These are phyloP conservation scores for Lachnellula hyalina DNA, from an alignment of 2,329 filamentous ascomycete species.

Conservation along the genomic window DNA sequence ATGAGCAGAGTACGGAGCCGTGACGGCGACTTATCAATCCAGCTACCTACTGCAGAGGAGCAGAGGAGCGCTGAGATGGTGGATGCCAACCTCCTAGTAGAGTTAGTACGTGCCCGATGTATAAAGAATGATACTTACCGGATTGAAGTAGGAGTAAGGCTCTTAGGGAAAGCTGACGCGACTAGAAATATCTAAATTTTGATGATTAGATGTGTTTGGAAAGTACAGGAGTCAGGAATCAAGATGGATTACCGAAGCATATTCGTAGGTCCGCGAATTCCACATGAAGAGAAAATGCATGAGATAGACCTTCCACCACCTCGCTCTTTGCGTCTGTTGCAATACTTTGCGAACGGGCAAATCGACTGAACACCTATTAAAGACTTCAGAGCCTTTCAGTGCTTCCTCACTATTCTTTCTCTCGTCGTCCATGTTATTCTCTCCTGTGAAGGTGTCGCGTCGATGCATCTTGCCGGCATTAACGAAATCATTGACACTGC, in stretches of 20 bases:
- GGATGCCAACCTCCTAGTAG: constrained; percentile 24
- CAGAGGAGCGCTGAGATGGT: constrained; percentile 34
- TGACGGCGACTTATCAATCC: constrained; percentile 35
- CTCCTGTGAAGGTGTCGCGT: background rate
- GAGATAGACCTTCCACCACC: constrained; percentile 37
- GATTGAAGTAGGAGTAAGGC: constrained; percentile 34
- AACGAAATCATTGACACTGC: background rate
- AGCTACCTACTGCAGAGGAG: constrained; percentile 35
- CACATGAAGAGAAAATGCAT: constrained; percentile 50
- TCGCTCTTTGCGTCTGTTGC: constrained; percentile 3
- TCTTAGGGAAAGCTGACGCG: constrained; percentile 39
- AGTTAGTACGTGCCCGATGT: constrained; percentile 10
- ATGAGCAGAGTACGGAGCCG: constrained; percentile 33
- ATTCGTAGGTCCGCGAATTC: constrained; percentile 51
- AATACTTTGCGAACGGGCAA: background rate
- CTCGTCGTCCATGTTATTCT: background rate
- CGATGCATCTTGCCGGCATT: background rate
- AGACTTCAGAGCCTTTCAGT: no score
- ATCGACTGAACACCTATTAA: background rate
- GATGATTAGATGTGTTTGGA: background rate
- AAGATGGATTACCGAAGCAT: constrained; percentile 39
- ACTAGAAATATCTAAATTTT: constrained; percentile 38
- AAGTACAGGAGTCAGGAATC: background rate
- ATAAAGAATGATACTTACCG: constrained; percentile 24
- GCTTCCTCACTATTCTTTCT: background rate